Evolutionary conservation across 1,284 basidiomycete species (phyloP), one percentile per base, ranked within the genome.

Genomic region (Trichosporon sp.): DNA sequence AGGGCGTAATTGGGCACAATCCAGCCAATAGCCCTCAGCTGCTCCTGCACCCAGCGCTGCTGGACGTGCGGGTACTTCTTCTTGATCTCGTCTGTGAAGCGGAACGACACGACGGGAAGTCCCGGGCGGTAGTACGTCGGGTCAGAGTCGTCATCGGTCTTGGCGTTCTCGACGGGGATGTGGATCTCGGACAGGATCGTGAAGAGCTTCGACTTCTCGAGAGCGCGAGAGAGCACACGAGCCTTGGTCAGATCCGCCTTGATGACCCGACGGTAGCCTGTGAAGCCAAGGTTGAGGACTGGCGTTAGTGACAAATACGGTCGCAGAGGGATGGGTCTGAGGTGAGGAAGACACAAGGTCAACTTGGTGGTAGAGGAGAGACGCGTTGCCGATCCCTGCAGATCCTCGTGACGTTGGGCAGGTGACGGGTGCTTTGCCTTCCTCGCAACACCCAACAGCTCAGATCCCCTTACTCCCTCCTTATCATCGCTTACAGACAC

Each of bases 51-150:
- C 91, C 92, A 95, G 66, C 85, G 86, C 80, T 97, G 95, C 78
- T 94, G 84, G 54, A 93, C 74, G 31, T 88, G 84, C 0, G 91
- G 91, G 74, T 91, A 79, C 63, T 88, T 78, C 67, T 84, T 61
- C 75, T 87, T 84, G 82, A 92, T 90, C 14, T 83, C 81, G 74
- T 96, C 88, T 1, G 89, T 88, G 83, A 96, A 95, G 58, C 87
- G 85, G 88, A 98, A 98, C 0, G 91, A 83, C 0, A 97, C 92
- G 14, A 97, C 94, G 3, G 95, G 95, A 21, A 98, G 83, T 2
- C 91, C 91, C 2, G 73, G 70, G 8, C 65, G 33, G 65, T 76
- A 80, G 65, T 65, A 73, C 56, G 66, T 68, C 16, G 78, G 71
- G 49, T 75, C 74, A 3, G 66, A 59, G 46, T 72, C 69, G 61